Evolutionary conservation across 2,329 filamentous ascomycete species (phyloP).

Genomic region (Alternaria rosae): DNA sequence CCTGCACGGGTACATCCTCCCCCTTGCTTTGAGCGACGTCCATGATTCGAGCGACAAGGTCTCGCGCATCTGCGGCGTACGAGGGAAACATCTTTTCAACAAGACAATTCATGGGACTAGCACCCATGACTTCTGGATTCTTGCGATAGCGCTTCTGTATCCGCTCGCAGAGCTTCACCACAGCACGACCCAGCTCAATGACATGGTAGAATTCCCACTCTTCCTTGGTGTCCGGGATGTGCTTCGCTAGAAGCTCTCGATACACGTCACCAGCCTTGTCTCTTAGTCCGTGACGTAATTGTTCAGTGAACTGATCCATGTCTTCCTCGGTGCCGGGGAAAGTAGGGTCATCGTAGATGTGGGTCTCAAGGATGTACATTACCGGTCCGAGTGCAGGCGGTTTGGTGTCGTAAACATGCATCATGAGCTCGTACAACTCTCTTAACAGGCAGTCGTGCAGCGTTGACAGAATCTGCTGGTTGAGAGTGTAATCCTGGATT

Average conservation of each 20-base stretch:
- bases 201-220: constrained; percentile 92
- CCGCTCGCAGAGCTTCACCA: constrained; percentile 83
- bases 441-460: constrained; percentile 84
- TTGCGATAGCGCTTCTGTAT: constrained; percentile 93
- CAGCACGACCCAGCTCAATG: constrained; percentile 84
- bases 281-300: constrained; percentile 75
- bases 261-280: constrained; percentile 82
- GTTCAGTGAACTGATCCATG: constrained; percentile 72
- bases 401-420: constrained; percentile 89
- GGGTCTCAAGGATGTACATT: constrained; percentile 80
- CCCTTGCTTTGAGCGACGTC: constrained; percentile 72
- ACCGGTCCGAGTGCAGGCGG: constrained; percentile 80
- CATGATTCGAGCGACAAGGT: constrained; percentile 83
- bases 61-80: constrained; percentile 87
- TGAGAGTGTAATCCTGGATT: constrained; percentile 60
- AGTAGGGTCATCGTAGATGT: constrained; percentile 78
- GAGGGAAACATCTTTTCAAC: constrained; percentile 85
- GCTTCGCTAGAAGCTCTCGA: constrained; percentile 75
- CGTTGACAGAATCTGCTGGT: constrained; percentile 76
- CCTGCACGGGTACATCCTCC: constrained; percentile 82
- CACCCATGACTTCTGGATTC: constrained; percentile 85
- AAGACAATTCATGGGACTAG: constrained; percentile 72
- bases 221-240: constrained; percentile 80
- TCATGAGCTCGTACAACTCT: constrained; percentile 86
- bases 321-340: constrained; percentile 77